Base-by-base conservation (phyloP, 805 yeast genomes). In the Hanseniaspora guilliermondii region DNA sequence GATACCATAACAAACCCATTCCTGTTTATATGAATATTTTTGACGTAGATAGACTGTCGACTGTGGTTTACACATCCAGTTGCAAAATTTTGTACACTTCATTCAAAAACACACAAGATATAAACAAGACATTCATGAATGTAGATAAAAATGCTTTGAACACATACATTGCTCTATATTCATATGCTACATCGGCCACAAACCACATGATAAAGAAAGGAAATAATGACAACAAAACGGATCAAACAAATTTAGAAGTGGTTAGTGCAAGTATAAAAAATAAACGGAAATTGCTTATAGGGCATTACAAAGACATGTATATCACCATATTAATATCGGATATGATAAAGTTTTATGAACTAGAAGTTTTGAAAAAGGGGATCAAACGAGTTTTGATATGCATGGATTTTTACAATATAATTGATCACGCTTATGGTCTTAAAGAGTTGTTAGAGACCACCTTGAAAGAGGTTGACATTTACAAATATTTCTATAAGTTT, bases 71-170 rank as follows among this genome's bases (percentile, higher is more conserved):
- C 32, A 35, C 33, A 11, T 14, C 37, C 24, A 33, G 36, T 1
- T 42, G 48, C n/a, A 33, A 50, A 12, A 42, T 50, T 6, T 3
- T 39, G n/a, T 50, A 50, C 39, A 50, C 54, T 25, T 50, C 54
- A 5, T 42, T 50, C 27, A 42, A 35, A 33, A 22, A 35, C 17
- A 35, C 41, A 6, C 41, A 42, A 14, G 36, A 50, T 11, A 41
- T 50, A 38, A 25, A 45, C n/a, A 12, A 22, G 19, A 32, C 54
- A 7, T 50, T 50, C 25, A n/a, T 50, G 14, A 50, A 50, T 36
- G 38, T 50, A 42, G 54, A 50, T 27, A 50, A 35, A 24, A 50
- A 50, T 32, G 54, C 54, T 8, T 12, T 50, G 19, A 41, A 47
- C 27, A 35, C 39, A 12, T 50, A 50, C 30, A 36, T 50, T 11